Conservation (phyloP, 1,284 basidiomycete species). For the Filobasidium uniguttulatum region DNA sequence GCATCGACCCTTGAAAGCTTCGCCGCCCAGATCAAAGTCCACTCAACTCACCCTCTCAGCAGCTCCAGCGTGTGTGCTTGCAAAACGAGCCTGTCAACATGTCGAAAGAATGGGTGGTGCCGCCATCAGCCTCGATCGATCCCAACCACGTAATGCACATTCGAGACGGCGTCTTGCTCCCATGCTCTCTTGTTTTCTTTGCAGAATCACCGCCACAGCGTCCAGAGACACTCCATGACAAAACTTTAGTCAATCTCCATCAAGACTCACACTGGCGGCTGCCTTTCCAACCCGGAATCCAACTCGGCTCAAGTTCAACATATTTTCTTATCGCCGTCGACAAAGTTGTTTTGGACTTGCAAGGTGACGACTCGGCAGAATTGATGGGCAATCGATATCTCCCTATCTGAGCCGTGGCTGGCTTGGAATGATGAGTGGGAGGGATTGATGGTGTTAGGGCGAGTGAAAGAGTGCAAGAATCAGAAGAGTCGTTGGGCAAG, state of each 20-base stretch:
- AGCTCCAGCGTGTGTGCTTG: slow-evolving; percentile 8
- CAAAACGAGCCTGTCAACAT: slow-evolving; percentile 8
- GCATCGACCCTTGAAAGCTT: no score
- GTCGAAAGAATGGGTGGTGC: background rate
- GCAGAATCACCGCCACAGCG: no score
- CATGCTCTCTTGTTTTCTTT: background rate
- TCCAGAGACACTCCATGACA: no score
- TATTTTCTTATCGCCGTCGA: background rate
- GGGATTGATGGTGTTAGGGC: background rate
- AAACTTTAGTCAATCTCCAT: no score
- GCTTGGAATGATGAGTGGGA: no score
- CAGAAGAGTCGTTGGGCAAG: no score
- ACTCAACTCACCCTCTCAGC: background rate
- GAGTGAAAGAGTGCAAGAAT: background rate
- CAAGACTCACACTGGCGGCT: background rate
- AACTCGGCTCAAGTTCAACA: background rate
- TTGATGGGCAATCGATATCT: no score
- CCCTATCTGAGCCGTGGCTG: no score
- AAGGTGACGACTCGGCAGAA: no score
- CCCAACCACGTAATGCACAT: no score
- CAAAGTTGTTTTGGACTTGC: background rate
- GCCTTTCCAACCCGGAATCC: slow-evolving; percentile 1
- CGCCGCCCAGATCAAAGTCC: no score
- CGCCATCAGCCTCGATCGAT: no score
- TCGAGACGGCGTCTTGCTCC: background rate